These are phyloP conservation scores for Euclidium syriacum DNA, from an alignment of 345 rosid genomes.

Conservation along the genomic window DNA sequence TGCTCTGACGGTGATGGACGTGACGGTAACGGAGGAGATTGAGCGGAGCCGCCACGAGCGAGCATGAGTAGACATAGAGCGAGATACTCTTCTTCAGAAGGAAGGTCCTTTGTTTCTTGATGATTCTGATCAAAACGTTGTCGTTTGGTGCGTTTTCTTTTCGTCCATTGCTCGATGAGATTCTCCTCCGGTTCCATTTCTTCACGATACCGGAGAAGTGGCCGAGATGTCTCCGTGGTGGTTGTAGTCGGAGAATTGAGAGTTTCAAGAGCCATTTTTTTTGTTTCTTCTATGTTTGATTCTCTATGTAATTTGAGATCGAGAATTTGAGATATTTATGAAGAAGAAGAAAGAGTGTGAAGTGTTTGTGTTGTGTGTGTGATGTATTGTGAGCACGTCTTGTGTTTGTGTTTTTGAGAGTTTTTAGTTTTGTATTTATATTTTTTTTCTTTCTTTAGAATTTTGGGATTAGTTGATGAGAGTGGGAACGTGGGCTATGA, in stretches of 20 bases:
- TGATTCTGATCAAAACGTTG: constrained; percentile 40
- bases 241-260: constrained; percentile 50
- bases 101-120: constrained; percentile 29
- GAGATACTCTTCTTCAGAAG: constrained; percentile 79
- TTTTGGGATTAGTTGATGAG: constrained; percentile 17
- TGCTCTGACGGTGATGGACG: constrained; percentile 19
- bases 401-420: constrained; percentile 12
- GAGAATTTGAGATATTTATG: constrained; percentile 1
- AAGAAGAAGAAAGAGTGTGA: constrained; percentile 30
- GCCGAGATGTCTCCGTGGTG: constrained; percentile 27
- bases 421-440: constrained; percentile 5
- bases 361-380: constrained; percentile 26
- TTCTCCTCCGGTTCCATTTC: constrained; percentile 38
- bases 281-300: no score
- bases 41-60: constrained; percentile 54
- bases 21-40: background rate
- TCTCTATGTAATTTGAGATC: constrained; percentile 11
- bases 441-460: constrained; percentile 11
- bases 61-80: constrained; percentile 97
- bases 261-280: constrained; percentile 54
- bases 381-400: constrained; percentile 38
- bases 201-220: constrained; percentile 35
- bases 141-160: constrained; percentile 84
- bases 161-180: constrained; percentile 69
- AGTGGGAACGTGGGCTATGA: constrained; percentile 39